phyloP scores from a whole-genome alignment of 108 stramenopile genomes.

The Nannochloropsis gaditana region DNA sequence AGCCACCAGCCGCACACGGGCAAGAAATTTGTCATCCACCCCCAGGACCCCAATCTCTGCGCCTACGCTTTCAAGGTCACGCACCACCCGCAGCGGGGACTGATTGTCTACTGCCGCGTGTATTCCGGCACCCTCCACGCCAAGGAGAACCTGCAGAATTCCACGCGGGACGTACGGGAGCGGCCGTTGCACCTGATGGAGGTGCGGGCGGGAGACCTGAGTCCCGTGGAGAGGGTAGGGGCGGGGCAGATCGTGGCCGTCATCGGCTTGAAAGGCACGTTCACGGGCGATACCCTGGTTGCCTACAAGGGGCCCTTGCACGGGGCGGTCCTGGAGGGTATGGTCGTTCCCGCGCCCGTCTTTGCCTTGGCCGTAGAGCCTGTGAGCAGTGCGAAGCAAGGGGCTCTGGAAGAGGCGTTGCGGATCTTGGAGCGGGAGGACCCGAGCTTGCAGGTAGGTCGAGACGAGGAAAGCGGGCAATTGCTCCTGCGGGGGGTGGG shows the following conservation, averaged over 20 bases:
- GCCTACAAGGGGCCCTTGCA: slow-evolving; percentile 67
- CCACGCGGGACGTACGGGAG: slow-evolving; percentile 54
- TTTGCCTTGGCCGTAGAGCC: slow-evolving; percentile 96
- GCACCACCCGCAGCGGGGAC: slow-evolving; percentile 88
- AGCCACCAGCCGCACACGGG: slow-evolving; percentile 26
- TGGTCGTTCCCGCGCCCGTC: slow-evolving; percentile 67
- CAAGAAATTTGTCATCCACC: neutral
- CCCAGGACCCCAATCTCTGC: slow-evolving; percentile 23
- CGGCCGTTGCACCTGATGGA: slow-evolving; percentile 66
- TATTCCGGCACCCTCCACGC: slow-evolving; percentile 89
- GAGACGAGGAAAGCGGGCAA: slow-evolving; percentile 94
- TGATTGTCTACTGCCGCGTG: slow-evolving; percentile 86
- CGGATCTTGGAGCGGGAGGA: slow-evolving; percentile 91
- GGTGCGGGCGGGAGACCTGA: slow-evolving; percentile 93
- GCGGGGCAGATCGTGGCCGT: slow-evolving; percentile 84
- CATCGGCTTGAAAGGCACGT: slow-evolving; percentile 89
- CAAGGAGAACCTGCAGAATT: slow-evolving; percentile 77
- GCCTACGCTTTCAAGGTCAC: slow-evolving; percentile 98
- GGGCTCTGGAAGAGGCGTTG: slow-evolving; percentile 90
- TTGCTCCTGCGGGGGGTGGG: slow-evolving; percentile 98
- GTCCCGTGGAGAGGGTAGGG: slow-evolving; percentile 77
- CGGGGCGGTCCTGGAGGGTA: slow-evolving; percentile 53
- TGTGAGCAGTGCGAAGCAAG: slow-evolving; percentile 81
- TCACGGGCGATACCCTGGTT: slow-evolving; percentile 95
- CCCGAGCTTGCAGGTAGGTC: slow-evolving; percentile 67